Percentiles rank a stretch among this genome's conserved stretches.
These are phyloP conservation scores for Turritis glabra DNA, from an alignment of 345 rosid species.

Conservation along the genomic window DNA sequence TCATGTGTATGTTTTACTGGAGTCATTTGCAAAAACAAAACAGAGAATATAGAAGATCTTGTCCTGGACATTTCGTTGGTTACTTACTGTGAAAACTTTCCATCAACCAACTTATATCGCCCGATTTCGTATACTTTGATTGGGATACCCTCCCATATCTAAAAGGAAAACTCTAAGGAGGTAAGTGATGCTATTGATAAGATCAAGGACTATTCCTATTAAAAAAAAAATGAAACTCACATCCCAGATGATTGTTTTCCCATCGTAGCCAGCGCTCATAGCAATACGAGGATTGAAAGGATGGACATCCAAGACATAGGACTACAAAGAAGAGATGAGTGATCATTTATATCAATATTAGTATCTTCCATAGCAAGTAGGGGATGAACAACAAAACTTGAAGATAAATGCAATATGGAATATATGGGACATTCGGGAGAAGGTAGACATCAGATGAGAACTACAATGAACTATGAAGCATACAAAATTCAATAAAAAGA, in stretches of 20 bases:
- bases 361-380: constrained; percentile 1
- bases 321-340: constrained; percentile 54
- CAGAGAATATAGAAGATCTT: constrained; percentile 9
- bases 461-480: constrained; percentile 5
- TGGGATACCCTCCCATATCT: constrained; percentile 99
- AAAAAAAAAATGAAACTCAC: constrained; percentile 58
- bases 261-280: constrained; percentile 99
- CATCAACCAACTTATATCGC: constrained; percentile 91
- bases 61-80: constrained; percentile 18
- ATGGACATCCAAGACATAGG: constrained; percentile 98
- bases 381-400: constrained; percentile 11
- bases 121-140: constrained; percentile 86
- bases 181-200: constrained; percentile 27
- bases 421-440: constrained; percentile 3
- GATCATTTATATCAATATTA: constrained; percentile 3
- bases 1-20: constrained; percentile 3
- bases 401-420: constrained; percentile 14
- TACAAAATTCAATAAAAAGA: not conserved
- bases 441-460: constrained; percentile 22
- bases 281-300: constrained; percentile 98
- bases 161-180: constrained; percentile 34
- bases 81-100: constrained; percentile 99
- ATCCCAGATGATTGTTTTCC: constrained; percentile 96
- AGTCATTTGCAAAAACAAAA: constrained; percentile 21
- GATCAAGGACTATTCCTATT: constrained; percentile 9